Base-by-base conservation (phyloP, 2,329 filamentous ascomycete species). In the Achaetomium macrosporum region DNA sequence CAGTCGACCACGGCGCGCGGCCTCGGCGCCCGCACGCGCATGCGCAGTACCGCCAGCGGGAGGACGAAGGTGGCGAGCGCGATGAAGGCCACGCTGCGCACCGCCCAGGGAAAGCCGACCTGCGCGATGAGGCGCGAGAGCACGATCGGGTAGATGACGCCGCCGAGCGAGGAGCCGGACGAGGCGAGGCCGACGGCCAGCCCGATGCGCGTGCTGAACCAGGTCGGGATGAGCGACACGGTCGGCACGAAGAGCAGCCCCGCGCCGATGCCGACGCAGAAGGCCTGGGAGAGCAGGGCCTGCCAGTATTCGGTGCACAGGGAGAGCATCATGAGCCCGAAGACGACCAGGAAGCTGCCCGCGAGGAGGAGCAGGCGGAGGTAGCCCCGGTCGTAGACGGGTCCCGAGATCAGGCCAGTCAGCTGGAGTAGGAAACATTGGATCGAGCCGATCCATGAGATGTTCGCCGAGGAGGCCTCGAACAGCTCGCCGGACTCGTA, bases 381-480 rank as follows among this genome's bases (percentile, higher is more conserved):
- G 60, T 75, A 72, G 13, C 77, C 77, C 1, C 74, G 74, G 60
- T 81, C 77, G 9, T 74, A 73, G 20, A 76, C 58, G 9, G 75
- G 74, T 16, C 77, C 77, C 3, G 75, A 68, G 52, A 79, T 70
- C 15, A 74, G 69, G 20, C 76, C 75, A 19, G 75, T 65, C 57
- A 77, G 73, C 62, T 78, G 74, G 50, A 77, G 71, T 11, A 79
- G 67, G 62, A 77, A 79, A 6, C 77, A 68, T 49, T 78, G 72
- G 6, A 78, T 62, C n/a, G 73, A 75, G 2, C 76, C 76, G 57
- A 79, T 78, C 74, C 76, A 77, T 4, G 73, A 73, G 41, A 78
- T 71, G 35, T 71, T 68, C 6, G 74, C 74, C 0, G 71, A 71
- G 2, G 62, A 62, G 33, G 37, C 62, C 17, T 61, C 42, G 52